A percentile compares a stretch with the other conserved stretches of the same genome.
These are phyloP conservation scores for Tolypocladium sp. DNA, from an alignment of 2,329 filamentous ascomycete genomes.

Conservation along the genomic window DNA sequence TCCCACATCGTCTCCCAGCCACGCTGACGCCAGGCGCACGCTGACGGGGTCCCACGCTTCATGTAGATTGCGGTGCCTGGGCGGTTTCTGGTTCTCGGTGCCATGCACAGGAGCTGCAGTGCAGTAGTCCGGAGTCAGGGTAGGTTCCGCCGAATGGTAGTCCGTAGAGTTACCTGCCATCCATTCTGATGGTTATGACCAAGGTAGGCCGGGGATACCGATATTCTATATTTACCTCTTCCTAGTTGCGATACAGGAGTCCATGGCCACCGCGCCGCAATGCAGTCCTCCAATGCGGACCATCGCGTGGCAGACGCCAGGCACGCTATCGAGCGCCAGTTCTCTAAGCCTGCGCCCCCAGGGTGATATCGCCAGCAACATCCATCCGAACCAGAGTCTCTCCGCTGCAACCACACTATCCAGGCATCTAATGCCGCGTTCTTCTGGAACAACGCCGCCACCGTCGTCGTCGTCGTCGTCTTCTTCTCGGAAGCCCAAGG, in stretches of 20 bases:
- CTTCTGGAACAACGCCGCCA: background rate
- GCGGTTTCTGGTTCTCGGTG: background rate
- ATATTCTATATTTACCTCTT: background rate
- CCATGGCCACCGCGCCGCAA: background rate
- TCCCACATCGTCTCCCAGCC: background rate
- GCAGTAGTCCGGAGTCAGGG: background rate
- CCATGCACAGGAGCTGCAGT: background rate
- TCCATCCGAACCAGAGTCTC: too few species aligned
- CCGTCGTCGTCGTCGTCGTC: background rate
- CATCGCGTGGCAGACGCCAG: background rate
- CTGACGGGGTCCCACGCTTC: background rate
- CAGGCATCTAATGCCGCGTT: background rate
- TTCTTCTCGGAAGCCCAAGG: background rate
- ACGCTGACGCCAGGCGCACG: background rate
- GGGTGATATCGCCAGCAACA: too few species aligned
- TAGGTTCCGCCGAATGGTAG: background rate
- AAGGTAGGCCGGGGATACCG: background rate
- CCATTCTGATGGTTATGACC: background rate
- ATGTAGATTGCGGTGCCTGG: background rate
- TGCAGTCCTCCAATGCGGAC: background rate
- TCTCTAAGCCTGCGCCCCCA: too few species aligned
- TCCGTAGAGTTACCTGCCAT: background rate
- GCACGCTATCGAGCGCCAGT: background rate
- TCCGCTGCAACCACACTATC: background rate
- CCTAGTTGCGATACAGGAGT: background rate